A percentile compares a stretch with the other conserved stretches of the same genome.
Conservation (phyloP, 352 stramenopile genomes). For the Blastocystis sp. region DNA sequence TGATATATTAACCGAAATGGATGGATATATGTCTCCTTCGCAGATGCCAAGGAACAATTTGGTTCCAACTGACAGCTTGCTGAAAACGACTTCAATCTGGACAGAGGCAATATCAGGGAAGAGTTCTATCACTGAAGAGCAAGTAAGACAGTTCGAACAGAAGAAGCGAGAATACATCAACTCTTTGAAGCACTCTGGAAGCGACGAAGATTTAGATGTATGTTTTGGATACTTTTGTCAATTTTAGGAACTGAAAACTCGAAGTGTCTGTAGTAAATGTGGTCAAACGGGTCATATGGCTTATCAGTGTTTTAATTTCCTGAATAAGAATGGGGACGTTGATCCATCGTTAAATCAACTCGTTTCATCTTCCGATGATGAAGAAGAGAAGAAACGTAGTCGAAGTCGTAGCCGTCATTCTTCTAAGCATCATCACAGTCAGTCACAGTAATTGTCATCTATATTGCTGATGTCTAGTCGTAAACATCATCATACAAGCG, state of each 20-base stretch:
- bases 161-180: slow-evolving; percentile 53
- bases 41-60: slow-evolving; percentile 55
- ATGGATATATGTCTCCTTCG: slow-evolving; percentile 34
- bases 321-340: background rate
- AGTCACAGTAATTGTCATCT: background rate
- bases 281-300: slow-evolving; percentile 56
- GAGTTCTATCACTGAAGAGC: slow-evolving; percentile 5
- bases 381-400: slow-evolving; percentile 24
- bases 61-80: background rate
- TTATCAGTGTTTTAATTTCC: slow-evolving; percentile 61
- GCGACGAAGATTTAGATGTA: slow-evolving; percentile 18
- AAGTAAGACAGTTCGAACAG: background rate
- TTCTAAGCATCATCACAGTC: background rate
- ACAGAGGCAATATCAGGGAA: slow-evolving; percentile 55
- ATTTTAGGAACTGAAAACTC: background rate
- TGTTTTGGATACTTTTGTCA: background rate
- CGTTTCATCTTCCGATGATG: background rate
- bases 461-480: slow-evolving; percentile 8
- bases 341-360: slow-evolving; percentile 11
- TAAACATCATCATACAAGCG: background rate
- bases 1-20: background rate
- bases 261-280: slow-evolving; percentile 54
- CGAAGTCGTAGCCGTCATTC: slow-evolving; percentile 18
- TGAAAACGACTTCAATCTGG: slow-evolving; percentile 51
- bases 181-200: background rate